Evolutionary conservation across 1,284 basidiomycete species (phyloP), one percentile per base, ranked within the genome.

Genomic region (Mycena citricolor): DNA sequence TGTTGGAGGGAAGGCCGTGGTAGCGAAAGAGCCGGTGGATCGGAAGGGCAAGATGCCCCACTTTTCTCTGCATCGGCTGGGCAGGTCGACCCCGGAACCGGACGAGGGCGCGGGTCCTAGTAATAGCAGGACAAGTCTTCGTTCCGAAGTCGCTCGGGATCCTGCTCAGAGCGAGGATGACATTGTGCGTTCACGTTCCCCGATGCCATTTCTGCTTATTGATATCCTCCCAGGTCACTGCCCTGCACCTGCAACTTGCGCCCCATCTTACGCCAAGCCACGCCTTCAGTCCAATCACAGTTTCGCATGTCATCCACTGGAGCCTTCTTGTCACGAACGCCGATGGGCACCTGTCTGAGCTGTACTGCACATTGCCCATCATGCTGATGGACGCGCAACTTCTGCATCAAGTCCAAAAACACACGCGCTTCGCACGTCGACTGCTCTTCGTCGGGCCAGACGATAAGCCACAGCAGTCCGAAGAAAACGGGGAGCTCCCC

Each of bases 281-380:
- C 55, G 49, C 69, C 16, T 61, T 86, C 24, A 80, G 86, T 64
- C 91, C 91, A 0, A 81, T 92, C 40, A 69, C 71, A 30, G 74
- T 91, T 17, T 73, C 71, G 5, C 89, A 95, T 66, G 79, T 80
- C 31, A 70, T 88, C 29, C 77, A 83, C 30, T 87, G 85, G 85
- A 77, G 65, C 22, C 83, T 89, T 47, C 69, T 88, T 40, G 84
- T 94, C 57, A 74, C 76, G 47, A 94, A 94, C 59, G 72, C 74
- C 14, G 91, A 94, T 60, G 90, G 90, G 0, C 91, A 94, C 60
- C 84, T 83, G 2, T 94, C 90, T 2, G 92, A 95, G 65, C 72
- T 97, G 13, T 82, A 91, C 12, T 97, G 93, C 62, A 92, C 92
- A 0, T 74, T 95, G 1, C 94, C 93, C 0, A 68, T 97, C 24